Evolutionary conservation across 352 stramenopile species (phyloP).

Genomic region (Phytophthora fragariaefolia): DNA sequence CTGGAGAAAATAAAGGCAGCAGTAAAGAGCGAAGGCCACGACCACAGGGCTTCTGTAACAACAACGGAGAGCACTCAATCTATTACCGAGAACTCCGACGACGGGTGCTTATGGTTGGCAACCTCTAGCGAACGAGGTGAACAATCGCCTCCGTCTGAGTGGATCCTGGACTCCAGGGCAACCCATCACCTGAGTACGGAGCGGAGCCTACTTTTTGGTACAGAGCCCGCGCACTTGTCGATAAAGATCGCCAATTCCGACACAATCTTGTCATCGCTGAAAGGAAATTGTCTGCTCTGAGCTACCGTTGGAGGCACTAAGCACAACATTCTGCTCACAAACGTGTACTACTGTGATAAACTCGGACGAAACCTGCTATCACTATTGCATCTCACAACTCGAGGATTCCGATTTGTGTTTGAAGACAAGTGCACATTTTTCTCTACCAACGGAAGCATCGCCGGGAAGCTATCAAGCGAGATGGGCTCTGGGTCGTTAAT

Average conservation of each 20-base stretch:
- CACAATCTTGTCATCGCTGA: neutral
- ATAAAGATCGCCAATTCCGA: slow-evolving; percentile 21
- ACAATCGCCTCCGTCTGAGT: neutral
- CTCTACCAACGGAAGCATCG: neutral
- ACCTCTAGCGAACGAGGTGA: neutral
- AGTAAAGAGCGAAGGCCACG: slow-evolving; percentile 5
- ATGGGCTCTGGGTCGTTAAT: neutral
- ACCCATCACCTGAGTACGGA: neutral
- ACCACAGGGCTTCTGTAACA: slow-evolving; percentile 3
- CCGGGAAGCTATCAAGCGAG: neutral
- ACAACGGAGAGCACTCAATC: neutral
- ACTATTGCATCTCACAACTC: neutral
- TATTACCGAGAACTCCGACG: neutral
- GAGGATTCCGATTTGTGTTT: neutral
- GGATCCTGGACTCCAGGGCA: neutral
- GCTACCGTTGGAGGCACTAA: neutral
- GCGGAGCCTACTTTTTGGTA: neutral
- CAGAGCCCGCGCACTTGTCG: neutral
- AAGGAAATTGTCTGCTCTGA: slow-evolving; percentile 4
- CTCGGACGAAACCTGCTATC: neutral
- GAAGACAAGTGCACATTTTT: neutral
- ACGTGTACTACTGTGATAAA: slow-evolving; percentile 7
- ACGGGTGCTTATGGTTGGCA: neutral
- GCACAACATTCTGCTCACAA: slow-evolving; percentile 4
- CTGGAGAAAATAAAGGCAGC: slow-evolving; percentile 2